A percentile compares a stretch with the other conserved stretches of the same genome.
phyloP scores from a whole-genome alignment of 169 alveolate genomes.

The Eimeria acervulina region DNA sequence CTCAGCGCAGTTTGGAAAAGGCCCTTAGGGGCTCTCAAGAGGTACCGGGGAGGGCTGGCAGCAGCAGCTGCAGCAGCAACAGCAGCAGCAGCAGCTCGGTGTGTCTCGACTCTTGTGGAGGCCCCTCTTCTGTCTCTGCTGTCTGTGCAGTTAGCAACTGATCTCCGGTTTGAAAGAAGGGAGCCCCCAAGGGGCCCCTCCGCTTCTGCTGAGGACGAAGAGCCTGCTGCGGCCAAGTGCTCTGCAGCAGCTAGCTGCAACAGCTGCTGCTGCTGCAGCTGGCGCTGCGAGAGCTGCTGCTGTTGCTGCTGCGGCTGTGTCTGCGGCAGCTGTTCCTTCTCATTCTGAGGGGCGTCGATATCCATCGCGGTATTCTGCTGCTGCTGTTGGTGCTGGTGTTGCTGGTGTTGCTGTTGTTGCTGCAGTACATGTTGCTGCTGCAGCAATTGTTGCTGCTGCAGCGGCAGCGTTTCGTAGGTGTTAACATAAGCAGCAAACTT shows the following conservation, averaged over 20 bases:
- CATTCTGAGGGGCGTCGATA: background rate
- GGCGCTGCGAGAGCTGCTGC: background rate
- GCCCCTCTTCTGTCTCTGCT: background rate
- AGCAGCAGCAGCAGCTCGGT: background rate
- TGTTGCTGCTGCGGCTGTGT: background rate
- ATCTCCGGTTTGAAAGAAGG: no score
- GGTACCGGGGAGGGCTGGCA: no score
- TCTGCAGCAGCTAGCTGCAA: background rate
- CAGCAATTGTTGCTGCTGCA: background rate
- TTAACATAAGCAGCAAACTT: constrained; percentile 63
- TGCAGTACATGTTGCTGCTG: no score
- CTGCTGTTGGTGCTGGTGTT: no score
- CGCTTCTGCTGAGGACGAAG: no score
- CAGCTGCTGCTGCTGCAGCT: background rate
- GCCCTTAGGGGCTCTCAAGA: no score
- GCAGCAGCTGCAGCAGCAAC: background rate
- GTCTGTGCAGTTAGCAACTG: no score
- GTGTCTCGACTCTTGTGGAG: background rate
- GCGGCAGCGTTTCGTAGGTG: constrained; percentile 60
- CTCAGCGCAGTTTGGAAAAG: no score
- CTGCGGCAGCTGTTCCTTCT: constrained; percentile 11
- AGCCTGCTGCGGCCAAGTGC: background rate
- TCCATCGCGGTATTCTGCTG: no score
- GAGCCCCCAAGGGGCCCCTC: no score
- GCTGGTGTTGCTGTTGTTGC: background rate